A percentile compares a stretch with the other conserved stretches of the same genome.
Conservation (phyloP, 2,329 filamentous ascomycete genomes). For the Tolypocladium ophioglossoides region DNA sequence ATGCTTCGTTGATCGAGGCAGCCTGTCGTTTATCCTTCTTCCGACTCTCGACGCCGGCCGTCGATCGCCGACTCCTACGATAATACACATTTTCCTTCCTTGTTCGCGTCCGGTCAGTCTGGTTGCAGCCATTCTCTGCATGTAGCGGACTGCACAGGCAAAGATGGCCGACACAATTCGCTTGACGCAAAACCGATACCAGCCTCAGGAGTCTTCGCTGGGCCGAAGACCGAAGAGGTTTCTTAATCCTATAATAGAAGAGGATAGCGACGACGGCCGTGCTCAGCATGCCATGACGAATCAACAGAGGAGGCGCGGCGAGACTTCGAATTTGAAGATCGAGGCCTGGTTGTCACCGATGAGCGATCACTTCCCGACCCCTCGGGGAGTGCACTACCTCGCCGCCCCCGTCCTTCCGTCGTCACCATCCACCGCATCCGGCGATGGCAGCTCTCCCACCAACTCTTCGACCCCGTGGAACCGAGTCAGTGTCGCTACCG, state of each 20-base stretch:
- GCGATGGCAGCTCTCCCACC: conserved; percentile 42
- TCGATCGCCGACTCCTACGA: conserved; percentile 13
- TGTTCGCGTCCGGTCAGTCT: neutral
- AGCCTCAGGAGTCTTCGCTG: conserved; percentile 42
- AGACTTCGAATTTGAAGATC: conserved; percentile 36
- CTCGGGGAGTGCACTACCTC: conserved; percentile 56
- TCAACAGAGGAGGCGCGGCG: conserved; percentile 15
- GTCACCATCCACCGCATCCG: conserved; percentile 40
- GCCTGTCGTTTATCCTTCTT: conserved; percentile 25
- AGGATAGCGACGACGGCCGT: conserved; percentile 32
- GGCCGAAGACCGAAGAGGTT: conserved; percentile 39
- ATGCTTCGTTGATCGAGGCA: conserved; percentile 34
- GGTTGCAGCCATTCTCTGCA: conserved; percentile 12
- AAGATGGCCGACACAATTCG: conserved; percentile 33
- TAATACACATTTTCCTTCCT: conserved; percentile 6
- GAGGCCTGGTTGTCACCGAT: conserved; percentile 48
- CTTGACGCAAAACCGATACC: conserved; percentile 21
- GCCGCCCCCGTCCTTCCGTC: conserved; percentile 52
- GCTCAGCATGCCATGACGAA: conserved; percentile 8
- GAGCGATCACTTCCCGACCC: conserved; percentile 61
- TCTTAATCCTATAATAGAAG: conserved; percentile 59
- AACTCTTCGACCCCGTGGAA: conserved; percentile 52
- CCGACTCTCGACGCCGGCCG: conserved; percentile 24
- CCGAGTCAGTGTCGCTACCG: conserved; percentile 50
- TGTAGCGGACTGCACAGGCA: conserved; percentile 23